Percentiles rank a stretch among this genome's conserved stretches.
These are phyloP conservation scores for Cotoneaster glaucophyllus DNA, from an alignment of 306 rosid species.

Conservation along the genomic window DNA sequence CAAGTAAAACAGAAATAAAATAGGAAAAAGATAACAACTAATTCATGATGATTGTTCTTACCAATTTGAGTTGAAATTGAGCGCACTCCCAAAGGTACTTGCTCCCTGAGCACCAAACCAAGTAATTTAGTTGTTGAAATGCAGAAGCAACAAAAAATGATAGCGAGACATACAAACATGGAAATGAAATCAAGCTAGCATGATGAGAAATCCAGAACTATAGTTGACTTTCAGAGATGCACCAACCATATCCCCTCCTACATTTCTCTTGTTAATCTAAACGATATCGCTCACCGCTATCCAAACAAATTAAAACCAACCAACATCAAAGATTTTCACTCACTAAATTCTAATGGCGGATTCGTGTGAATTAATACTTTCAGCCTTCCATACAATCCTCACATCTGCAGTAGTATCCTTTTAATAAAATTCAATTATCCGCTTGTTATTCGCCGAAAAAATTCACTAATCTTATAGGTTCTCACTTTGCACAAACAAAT, in stretches of 20 bases:
- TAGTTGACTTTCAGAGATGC: neutral
- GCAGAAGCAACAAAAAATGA: neutral
- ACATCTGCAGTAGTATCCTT: neutral
- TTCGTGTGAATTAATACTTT: neutral
- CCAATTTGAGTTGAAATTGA: conserved; percentile 92
- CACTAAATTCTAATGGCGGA: neutral
- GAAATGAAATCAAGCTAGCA: neutral
- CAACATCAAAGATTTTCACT: neutral
- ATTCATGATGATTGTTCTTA: conserved; percentile 23
- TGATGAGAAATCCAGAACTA: neutral
- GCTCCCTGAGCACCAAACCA: conserved; percentile 51
- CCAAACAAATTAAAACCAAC: neutral
- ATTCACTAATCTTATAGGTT: neutral
- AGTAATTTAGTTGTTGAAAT: neutral
- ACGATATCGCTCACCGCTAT: neutral
- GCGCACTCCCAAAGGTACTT: conserved; percentile 61
- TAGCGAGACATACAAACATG: neutral
- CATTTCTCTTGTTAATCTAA: neutral
- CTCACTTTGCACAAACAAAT: neutral
- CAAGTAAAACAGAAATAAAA: neutral
- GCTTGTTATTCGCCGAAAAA: neutral
- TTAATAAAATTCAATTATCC: neutral
- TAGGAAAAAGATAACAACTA: neutral
- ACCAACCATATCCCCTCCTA: neutral
- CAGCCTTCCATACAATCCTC: neutral